Evolutionary conservation across 352 stramenopile species (phyloP).

Genomic region (Pythium biforme): DNA sequence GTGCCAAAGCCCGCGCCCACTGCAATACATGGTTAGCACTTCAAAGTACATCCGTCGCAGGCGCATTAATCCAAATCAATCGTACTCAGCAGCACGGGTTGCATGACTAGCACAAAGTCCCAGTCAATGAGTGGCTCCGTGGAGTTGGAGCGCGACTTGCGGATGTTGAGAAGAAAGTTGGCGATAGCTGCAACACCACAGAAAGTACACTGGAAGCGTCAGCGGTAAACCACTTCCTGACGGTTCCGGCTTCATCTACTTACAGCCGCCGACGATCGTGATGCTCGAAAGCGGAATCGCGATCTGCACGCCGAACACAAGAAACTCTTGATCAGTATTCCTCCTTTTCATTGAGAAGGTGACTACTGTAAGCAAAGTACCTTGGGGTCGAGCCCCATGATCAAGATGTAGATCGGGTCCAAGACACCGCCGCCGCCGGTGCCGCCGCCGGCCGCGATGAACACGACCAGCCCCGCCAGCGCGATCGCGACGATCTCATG

Average conservation of each 20-base stretch:
- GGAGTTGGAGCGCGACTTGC: constrained; percentile 86
- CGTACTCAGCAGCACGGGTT: constrained; percentile 86
- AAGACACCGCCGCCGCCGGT: constrained; percentile 93
- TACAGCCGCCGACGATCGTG: constrained; percentile 90
- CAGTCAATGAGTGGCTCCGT: constrained; percentile 95
- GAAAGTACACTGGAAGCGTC: too few relatives aligned
- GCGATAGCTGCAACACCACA: constrained; percentile 63
- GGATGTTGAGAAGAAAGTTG: constrained; percentile 91
- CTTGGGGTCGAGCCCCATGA: constrained; percentile 92
- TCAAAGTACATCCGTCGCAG: neutral
- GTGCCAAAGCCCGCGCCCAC: constrained; percentile 78
- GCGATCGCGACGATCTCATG: constrained; percentile 49
- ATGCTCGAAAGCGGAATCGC: constrained; percentile 96
- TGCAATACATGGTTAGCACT: too few relatives aligned
- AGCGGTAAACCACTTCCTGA: too few relatives aligned
- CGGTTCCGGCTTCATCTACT: too few relatives aligned
- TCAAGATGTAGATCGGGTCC: constrained; percentile 96
- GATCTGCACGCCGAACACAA: constrained; percentile 33
- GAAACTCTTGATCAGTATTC: too few relatives aligned
- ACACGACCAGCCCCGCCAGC: constrained; percentile 65
- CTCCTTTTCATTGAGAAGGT: neutral
- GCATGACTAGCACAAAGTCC: constrained; percentile 97
- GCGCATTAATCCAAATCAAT: neutral
- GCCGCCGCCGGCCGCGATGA: constrained; percentile 85
- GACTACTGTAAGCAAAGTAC: constrained; percentile 1